These are phyloP conservation scores for Pythium oligandrum DNA, from an alignment of 352 stramenopile species.

Conservation along the genomic window DNA sequence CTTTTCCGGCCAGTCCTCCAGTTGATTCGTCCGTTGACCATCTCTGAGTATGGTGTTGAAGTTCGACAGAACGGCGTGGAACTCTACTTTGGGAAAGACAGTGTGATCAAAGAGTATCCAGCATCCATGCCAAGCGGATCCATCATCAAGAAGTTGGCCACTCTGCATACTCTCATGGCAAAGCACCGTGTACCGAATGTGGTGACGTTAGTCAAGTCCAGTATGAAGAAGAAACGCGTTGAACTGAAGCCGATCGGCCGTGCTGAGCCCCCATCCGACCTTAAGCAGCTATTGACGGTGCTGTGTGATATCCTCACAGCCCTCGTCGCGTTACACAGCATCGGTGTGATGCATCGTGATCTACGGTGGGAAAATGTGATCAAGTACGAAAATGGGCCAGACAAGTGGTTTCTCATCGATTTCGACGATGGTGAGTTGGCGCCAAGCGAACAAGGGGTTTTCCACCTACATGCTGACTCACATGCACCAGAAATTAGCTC, in stretches of 20 bases:
- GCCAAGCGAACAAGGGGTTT: too few relatives aligned
- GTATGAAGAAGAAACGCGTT: conserved; percentile 12
- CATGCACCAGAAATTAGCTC: too few relatives aligned
- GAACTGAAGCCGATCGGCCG: conserved; percentile 8
- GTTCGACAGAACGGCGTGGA: conserved; percentile 1
- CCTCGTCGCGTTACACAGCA: too few relatives aligned
- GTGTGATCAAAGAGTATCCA: conserved; percentile 6
- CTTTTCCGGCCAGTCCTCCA: conserved; percentile 11
- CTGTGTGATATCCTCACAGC: too few relatives aligned
- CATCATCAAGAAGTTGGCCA: conserved; percentile 4
- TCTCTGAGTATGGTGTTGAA: conserved; percentile 5
- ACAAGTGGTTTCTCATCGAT: too few relatives aligned
- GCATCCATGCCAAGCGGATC: neutral
- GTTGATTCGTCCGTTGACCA: conserved; percentile 8
- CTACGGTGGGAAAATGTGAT: too few relatives aligned
- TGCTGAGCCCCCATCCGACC: conserved; percentile 2
- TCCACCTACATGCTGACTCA: too few relatives aligned
- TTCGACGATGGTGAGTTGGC: too few relatives aligned
- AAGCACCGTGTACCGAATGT: conserved; percentile 10
- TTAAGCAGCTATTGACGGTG: neutral
- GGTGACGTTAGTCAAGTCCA: conserved; percentile 1
- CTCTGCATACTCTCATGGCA: conserved; percentile 8
- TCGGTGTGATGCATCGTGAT: too few relatives aligned
- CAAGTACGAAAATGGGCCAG: too few relatives aligned
- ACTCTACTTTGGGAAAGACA: conserved; percentile 5